phyloP scores from a whole-genome alignment of 129 eudicot genomes.

The Silybum marianum region DNA sequence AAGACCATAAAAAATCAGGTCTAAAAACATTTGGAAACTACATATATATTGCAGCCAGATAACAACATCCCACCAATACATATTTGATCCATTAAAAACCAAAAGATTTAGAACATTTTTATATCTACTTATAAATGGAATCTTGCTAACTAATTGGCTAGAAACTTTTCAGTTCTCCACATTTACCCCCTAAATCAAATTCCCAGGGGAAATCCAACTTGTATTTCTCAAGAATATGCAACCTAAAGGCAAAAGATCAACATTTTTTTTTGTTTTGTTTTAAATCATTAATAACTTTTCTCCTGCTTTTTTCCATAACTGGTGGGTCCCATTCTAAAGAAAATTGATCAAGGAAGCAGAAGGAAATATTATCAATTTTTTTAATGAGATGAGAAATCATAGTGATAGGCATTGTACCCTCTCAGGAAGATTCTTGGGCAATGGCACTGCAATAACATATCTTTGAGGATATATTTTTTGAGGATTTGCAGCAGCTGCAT shows the following conservation, averaged over 20 bases:
- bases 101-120: slow-evolving; percentile 24
- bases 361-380: slow-evolving; percentile 20
- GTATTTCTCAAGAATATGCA: slow-evolving; percentile 51
- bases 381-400: slow-evolving; percentile 49
- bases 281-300: slow-evolving; percentile 32
- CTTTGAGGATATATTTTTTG: slow-evolving; percentile 60
- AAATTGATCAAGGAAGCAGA: slow-evolving; percentile 25
- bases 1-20: not conserved
- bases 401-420: slow-evolving; percentile 88
- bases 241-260: slow-evolving; percentile 36
- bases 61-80: slow-evolving; percentile 37
- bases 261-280: slow-evolving; percentile 19
- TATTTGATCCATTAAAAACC: slow-evolving; percentile 25
- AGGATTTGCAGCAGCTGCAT: slow-evolving; percentile 37
- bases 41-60: slow-evolving; percentile 19
- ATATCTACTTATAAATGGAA: slow-evolving; percentile 37
- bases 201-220: slow-evolving; percentile 26
- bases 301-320: slow-evolving; percentile 37
- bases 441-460: slow-evolving; percentile 66
- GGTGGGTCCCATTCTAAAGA: slow-evolving; percentile 37
- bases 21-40: not conserved
- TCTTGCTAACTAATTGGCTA: slow-evolving; percentile 42
- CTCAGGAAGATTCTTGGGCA: slow-evolving; percentile 81
- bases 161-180: slow-evolving; percentile 43
- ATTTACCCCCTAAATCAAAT: slow-evolving; percentile 29